Conservation (phyloP, 2,329 filamentous ascomycete species). For the Myriosclerotinia scirpicola region DNA sequence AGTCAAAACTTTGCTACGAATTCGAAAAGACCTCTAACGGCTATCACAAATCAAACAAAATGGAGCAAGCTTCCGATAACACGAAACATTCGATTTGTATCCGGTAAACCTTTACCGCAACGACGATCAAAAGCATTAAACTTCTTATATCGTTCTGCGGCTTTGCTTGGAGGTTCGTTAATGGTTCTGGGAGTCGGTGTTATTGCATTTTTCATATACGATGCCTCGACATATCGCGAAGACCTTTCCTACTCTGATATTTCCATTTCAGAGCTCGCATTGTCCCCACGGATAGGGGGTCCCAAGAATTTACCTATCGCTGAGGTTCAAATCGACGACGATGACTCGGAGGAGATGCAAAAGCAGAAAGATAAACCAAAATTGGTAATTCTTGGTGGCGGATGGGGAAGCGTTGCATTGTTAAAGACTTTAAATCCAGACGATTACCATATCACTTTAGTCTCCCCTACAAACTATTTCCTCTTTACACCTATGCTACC, state of each 20-base stretch:
- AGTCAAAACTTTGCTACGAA: slow-evolving; percentile 11
- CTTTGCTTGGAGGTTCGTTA: slow-evolving; percentile 73
- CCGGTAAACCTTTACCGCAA: slow-evolving; percentile 54
- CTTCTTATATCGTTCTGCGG: slow-evolving; percentile 68
- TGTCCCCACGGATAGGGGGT: slow-evolving; percentile 78
- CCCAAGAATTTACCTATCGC: slow-evolving; percentile 94
- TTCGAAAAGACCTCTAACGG: not conserved
- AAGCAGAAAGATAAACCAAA: slow-evolving; percentile 83
- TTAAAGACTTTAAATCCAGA: slow-evolving; percentile 87
- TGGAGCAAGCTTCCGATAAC: slow-evolving; percentile 19
- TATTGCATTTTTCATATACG: slow-evolving; percentile 87
- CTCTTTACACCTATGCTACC: slow-evolving; percentile 98
- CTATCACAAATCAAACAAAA: slow-evolving; percentile 18
- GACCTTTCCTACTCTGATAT: slow-evolving; percentile 67
- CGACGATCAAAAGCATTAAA: slow-evolving; percentile 50
- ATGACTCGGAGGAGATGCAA: slow-evolving; percentile 70
- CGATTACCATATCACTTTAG: slow-evolving; percentile 93
- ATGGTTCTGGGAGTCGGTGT: slow-evolving; percentile 68
- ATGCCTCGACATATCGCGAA: slow-evolving; percentile 86
- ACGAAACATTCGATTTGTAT: slow-evolving; percentile 42
- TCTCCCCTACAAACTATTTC: slow-evolving; percentile 95
- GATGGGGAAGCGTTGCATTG: slow-evolving; percentile 91
- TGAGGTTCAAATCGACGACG: slow-evolving; percentile 84
- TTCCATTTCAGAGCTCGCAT: slow-evolving; percentile 77
- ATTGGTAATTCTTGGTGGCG: slow-evolving; percentile 87